Evolutionary conservation across 805 yeast species (phyloP).

Genomic region (Starmerella khaoyaiensis): DNA sequence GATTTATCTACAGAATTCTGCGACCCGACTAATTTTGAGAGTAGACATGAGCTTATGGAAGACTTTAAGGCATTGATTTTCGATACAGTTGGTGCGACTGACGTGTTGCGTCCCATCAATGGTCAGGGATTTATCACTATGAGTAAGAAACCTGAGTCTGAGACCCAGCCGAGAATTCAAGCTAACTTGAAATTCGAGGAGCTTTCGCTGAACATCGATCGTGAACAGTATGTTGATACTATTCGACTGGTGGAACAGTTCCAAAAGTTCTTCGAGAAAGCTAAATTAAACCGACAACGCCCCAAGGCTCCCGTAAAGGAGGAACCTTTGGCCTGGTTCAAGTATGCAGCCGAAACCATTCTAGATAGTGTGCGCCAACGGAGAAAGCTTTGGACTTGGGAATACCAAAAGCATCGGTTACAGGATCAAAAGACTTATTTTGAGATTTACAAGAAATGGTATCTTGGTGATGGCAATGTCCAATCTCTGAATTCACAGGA

Average conservation of each 20-base stretch:
- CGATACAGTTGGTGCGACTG: constrained; percentile 24
- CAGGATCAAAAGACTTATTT: constrained; percentile 61
- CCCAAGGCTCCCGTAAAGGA: constrained; percentile 44
- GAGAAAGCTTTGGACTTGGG: constrained; percentile 84
- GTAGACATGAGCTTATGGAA: constrained; percentile 24
- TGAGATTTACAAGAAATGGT: constrained; percentile 48
- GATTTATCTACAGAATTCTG: constrained; percentile 10
- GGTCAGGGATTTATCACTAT: constrained; percentile 75
- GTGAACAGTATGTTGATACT: constrained; percentile 70
- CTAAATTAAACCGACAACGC: constrained; percentile 55
- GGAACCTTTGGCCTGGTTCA: constrained; percentile 69
- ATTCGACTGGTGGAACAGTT: constrained; percentile 70
- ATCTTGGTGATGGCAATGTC: constrained; percentile 28
- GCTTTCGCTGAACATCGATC: constrained; percentile 73
- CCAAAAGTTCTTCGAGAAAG: constrained; percentile 64
- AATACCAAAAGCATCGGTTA: constrained; percentile 51
- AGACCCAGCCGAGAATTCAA: constrained; percentile 46
- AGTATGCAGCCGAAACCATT: constrained; percentile 66
- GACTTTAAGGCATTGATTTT: constrained; percentile 29
- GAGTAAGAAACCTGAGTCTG: constrained; percentile 43
- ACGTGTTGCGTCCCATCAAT: constrained; percentile 69
- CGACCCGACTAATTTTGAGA: constrained; percentile 30
- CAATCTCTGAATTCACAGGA: constrained; percentile 25
- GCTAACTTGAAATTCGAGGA: constrained; percentile 75
- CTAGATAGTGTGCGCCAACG: constrained; percentile 68